Evolutionary conservation across 306 rosid genomes (phyloP).

Genomic region (Begonia masoniana): DNA sequence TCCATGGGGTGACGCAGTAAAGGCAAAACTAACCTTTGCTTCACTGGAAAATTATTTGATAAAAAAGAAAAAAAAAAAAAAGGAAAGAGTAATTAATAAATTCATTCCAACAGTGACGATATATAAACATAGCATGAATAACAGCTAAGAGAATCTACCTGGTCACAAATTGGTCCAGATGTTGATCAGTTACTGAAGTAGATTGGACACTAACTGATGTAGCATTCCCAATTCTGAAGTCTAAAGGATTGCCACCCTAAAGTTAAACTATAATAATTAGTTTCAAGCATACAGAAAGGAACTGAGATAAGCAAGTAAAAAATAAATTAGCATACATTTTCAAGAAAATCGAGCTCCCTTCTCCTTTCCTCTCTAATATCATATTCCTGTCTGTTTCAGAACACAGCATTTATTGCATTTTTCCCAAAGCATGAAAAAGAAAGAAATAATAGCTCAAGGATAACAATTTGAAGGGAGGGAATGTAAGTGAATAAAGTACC

Average conservation of each 20-base stretch:
- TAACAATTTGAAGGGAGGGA: neutral
- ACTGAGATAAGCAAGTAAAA: slow-evolving; percentile 2
- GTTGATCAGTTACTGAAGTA: slow-evolving; percentile 88
- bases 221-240: slow-evolving; percentile 72
- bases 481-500: slow-evolving; percentile 31
- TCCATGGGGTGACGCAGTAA: slow-evolving; percentile 95
- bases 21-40: slow-evolving; percentile 94
- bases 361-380: slow-evolving; percentile 91
- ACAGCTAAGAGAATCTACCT: slow-evolving; percentile 34
- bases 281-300: neutral
- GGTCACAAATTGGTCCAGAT: slow-evolving; percentile 79
- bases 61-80: neutral
- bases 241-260: slow-evolving; percentile 95
- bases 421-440: neutral
- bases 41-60: slow-evolving; percentile 37
- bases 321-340: slow-evolving; percentile 48
- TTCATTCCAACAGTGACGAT: neutral
- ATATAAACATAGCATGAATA: neutral
- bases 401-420: slow-evolving; percentile 9
- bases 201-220: slow-evolving; percentile 87
- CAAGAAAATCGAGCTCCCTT: slow-evolving; percentile 93
- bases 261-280: neutral
- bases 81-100: slow-evolving; percentile 6
- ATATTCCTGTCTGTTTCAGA: slow-evolving; percentile 71
- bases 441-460: slow-evolving; percentile 4